These are phyloP conservation scores for Ustilago tritici DNA, from an alignment of 1,284 basidiomycete genomes.

Conservation along the genomic window DNA sequence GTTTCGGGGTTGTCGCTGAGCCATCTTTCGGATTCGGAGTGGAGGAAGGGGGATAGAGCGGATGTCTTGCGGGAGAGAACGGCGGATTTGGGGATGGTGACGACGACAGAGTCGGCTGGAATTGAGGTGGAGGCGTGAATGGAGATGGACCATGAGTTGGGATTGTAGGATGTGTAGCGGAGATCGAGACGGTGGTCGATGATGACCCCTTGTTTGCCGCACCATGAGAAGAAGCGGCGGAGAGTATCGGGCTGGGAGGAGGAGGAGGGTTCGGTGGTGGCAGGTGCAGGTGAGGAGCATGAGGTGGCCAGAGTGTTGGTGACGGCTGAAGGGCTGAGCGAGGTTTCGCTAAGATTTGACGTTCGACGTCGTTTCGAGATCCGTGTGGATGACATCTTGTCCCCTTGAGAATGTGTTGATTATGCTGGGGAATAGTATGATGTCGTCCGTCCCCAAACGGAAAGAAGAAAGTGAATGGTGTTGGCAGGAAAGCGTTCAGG, in stretches of 20 bases:
- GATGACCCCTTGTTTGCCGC: slow-evolving; percentile 1
- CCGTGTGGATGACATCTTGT: background rate
- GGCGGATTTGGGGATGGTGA: slow-evolving; percentile 43
- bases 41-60: slow-evolving; percentile 22
- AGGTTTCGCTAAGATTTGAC: background rate
- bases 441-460: slow-evolving; percentile 3
- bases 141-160: slow-evolving; percentile 34
- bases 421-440: background rate
- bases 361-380: slow-evolving; percentile 8
- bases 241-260: background rate
- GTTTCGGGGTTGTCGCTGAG: slow-evolving; percentile 35
- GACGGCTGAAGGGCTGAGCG: background rate
- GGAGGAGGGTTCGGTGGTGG: background rate
- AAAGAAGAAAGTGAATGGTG: background rate
- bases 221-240: slow-evolving; percentile 30
- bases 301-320: slow-evolving; percentile 18
- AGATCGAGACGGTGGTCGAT: slow-evolving; percentile 27
- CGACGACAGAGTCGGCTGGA: slow-evolving; percentile 20
- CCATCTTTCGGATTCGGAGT: slow-evolving; percentile 11
- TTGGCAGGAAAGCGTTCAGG: slow-evolving; percentile 16
- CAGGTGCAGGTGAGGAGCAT: slow-evolving; percentile 1
- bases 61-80: slow-evolving; percentile 49
- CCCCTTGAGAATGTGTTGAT: background rate
- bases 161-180: slow-evolving; percentile 9
- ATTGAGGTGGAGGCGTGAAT: slow-evolving; percentile 21